Conservation (phyloP, 2,329 filamentous ascomycete genomes). For the Bisporella sp. region DNA sequence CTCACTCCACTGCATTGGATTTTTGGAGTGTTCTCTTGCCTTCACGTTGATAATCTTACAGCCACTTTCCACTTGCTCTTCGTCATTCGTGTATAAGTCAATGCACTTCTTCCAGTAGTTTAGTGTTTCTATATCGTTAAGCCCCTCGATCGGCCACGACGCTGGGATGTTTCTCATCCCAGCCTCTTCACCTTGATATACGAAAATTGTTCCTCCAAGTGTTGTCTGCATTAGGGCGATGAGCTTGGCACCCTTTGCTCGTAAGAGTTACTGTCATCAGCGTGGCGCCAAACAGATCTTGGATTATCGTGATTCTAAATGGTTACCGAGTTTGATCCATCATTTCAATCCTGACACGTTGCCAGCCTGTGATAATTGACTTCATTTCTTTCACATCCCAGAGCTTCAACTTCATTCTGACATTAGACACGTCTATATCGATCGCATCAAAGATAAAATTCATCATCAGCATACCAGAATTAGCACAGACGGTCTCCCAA, state of each 20-base stretch:
- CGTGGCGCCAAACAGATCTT: slow-evolving; percentile 46
- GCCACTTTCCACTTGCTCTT: slow-evolving; percentile 35
- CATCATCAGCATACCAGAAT: slow-evolving; percentile 58
- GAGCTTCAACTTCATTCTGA: slow-evolving; percentile 37
- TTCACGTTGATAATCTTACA: slow-evolving; percentile 49
- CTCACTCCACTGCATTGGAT: slow-evolving; percentile 60
- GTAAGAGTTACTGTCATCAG: slow-evolving; percentile 15
- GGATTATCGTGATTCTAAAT: slow-evolving; percentile 59
- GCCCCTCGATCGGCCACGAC: slow-evolving; percentile 42
- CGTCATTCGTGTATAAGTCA: slow-evolving; percentile 17
- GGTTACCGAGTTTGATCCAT: slow-evolving; percentile 53
- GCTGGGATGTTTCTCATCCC: slow-evolving; percentile 51
- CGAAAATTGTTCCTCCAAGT: slow-evolving; percentile 47
- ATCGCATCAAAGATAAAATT: slow-evolving; percentile 63
- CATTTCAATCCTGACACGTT: slow-evolving; percentile 45
- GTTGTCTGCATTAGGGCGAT: slow-evolving; percentile 42
- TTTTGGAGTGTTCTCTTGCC: slow-evolving; percentile 53
- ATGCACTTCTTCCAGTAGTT: slow-evolving; percentile 42
- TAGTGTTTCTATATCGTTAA: slow-evolving; percentile 42
- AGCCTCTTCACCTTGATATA: slow-evolving; percentile 55
- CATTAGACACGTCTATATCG: slow-evolving; percentile 45
- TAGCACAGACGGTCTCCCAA: slow-evolving; percentile 51
- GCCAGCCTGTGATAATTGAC: slow-evolving; percentile 39
- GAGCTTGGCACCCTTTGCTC: slow-evolving; percentile 38
- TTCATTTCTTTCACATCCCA: slow-evolving; percentile 44